A percentile compares a stretch with the other conserved stretches of the same genome.
Conservation (phyloP, 1,284 basidiomycete species). For the Ceratobasidium sp. region DNA sequence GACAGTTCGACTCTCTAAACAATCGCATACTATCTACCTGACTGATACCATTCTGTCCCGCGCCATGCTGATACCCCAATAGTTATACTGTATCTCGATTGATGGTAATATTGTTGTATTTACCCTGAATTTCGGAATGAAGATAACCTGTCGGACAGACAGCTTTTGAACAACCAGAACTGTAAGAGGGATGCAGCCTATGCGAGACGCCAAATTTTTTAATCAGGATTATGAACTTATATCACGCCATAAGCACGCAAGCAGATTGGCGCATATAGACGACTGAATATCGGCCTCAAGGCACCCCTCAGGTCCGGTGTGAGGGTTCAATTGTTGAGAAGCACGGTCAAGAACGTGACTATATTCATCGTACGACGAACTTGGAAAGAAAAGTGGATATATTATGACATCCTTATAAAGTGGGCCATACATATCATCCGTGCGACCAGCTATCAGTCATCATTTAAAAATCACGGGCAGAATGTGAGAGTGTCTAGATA, state of each 20-base stretch:
- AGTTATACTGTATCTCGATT: not conserved
- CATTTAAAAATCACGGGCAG: conserved; percentile 49
- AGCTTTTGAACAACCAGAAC: no score
- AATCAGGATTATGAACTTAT: no score
- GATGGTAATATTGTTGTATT: not conserved
- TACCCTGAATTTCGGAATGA: not conserved
- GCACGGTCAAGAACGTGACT: not conserved
- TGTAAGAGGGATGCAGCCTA: no score
- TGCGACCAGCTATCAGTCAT: not conserved
- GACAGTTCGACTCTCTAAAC: conserved; percentile 9
- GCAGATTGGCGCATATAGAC: no score
- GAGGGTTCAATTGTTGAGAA: not conserved
- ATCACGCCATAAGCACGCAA: no score
- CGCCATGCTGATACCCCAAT: not conserved
- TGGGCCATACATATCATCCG: not conserved
- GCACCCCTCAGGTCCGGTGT: no score
- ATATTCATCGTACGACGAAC: not conserved
- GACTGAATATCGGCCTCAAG: no score
- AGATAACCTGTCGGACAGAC: not conserved
- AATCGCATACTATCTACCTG: not conserved
- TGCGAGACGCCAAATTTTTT: no score
- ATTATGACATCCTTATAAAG: not conserved
- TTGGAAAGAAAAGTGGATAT: not conserved
- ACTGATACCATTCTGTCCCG: not conserved
- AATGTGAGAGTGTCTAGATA: conserved; percentile 53